phyloP scores from a whole-genome alignment of 2,329 filamentous ascomycete genomes.

The Fusarium dimerum region DNA sequence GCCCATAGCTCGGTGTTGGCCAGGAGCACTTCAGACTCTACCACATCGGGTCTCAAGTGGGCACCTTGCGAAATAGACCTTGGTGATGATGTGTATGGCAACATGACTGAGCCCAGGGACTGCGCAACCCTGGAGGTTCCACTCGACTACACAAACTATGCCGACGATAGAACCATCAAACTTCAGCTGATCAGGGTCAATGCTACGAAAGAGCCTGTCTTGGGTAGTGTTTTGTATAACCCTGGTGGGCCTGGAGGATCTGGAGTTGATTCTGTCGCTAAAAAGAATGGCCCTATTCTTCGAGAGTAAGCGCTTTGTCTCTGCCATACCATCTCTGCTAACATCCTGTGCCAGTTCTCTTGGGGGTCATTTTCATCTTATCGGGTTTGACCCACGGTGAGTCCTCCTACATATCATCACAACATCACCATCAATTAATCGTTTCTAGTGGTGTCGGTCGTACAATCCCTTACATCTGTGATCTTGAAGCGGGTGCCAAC shows the following conservation, averaged over 20 bases:
- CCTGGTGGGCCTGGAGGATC: constrained; percentile 36
- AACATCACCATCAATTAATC: neutral
- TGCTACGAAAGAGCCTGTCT: constrained; percentile 28
- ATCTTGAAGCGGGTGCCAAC: neutral
- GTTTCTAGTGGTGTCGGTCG: neutral
- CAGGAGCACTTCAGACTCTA: neutral
- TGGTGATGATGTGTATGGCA: neutral
- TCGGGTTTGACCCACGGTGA: constrained; percentile 1
- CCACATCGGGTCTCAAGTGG: neutral
- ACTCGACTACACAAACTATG: constrained; percentile 37
- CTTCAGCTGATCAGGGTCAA: constrained; percentile 34
- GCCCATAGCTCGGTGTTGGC: neutral
- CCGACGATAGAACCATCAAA: constrained; percentile 28
- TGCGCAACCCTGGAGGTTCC: constrained; percentile 38
- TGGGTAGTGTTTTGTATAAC: constrained; percentile 40
- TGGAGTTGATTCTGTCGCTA: constrained; percentile 1
- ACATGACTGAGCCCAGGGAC: constrained; percentile 10
- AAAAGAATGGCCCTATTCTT: neutral
- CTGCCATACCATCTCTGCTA: neutral
- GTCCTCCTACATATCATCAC: neutral
- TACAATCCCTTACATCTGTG: neutral
- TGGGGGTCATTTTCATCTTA: neutral
- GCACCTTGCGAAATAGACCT: neutral
- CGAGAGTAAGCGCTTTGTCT: neutral
- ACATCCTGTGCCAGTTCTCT: neutral